Conservation (phyloP, 208 protist genomes). For the Crithidia fasciculata region DNA sequence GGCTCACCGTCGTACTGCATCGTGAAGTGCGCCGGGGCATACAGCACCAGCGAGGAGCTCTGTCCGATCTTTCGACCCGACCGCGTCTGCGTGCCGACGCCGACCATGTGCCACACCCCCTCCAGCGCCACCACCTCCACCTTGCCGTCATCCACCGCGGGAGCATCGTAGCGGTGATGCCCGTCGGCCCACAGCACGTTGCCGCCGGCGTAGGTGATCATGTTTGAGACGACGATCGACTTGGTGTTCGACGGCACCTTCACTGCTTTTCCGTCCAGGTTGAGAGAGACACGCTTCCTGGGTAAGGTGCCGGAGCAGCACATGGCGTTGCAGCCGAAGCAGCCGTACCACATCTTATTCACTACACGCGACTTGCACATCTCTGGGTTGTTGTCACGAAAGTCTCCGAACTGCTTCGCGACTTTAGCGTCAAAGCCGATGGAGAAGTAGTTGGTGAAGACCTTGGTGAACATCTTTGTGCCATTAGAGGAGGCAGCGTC, state of each 20-base stretch:
- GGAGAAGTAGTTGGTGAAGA: slow-evolving; percentile 78
- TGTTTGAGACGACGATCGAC: slow-evolving; percentile 57
- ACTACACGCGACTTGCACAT: slow-evolving; percentile 41
- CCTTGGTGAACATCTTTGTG: slow-evolving; percentile 17
- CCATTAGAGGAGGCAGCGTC: background rate
- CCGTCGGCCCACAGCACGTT: slow-evolving; percentile 55
- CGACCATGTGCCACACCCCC: slow-evolving; percentile 65
- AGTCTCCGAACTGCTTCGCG: slow-evolving; percentile 49
- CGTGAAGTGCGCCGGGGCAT: slow-evolving; percentile 45
- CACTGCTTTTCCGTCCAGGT: slow-evolving; percentile 37
- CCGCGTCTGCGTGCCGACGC: slow-evolving; percentile 45
- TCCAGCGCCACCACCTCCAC: slow-evolving; percentile 47
- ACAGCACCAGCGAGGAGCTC: slow-evolving; percentile 37
- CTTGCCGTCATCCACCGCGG: slow-evolving; percentile 43
- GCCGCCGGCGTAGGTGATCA: slow-evolving; percentile 60
- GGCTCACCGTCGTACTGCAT: slow-evolving; percentile 79
- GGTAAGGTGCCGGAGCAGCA: slow-evolving; percentile 37
- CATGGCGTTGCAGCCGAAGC: slow-evolving; percentile 54
- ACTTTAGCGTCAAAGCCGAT: slow-evolving; percentile 69
- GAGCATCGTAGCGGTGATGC: slow-evolving; percentile 24
- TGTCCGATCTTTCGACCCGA: slow-evolving; percentile 48
- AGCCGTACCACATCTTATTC: slow-evolving; percentile 74
- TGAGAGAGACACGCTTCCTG: slow-evolving; percentile 30
- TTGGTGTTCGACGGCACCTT: slow-evolving; percentile 42
- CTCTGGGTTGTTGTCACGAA: slow-evolving; percentile 49